Conservation (phyloP, 1,284 basidiomycete species). For the Cutaneotrichosporon sp. region DNA sequence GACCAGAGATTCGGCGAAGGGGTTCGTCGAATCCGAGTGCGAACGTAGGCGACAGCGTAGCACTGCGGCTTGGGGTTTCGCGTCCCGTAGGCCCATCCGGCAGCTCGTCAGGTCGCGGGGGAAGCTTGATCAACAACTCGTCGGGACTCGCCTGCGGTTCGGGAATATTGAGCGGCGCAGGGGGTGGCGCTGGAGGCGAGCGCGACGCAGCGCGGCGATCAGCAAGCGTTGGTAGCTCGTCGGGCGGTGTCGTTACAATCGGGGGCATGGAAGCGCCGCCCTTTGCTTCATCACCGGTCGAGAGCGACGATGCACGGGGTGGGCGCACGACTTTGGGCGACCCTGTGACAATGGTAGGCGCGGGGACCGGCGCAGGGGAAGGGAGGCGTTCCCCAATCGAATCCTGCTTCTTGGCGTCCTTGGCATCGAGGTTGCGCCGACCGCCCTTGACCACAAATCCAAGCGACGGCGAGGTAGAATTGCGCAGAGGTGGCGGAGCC, state of each 20-base stretch:
- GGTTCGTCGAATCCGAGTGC: slow-evolving; percentile 35
- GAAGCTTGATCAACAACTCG: slow-evolving; percentile 27
- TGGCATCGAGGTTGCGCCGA: not conserved
- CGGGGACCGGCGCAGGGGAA: not conserved
- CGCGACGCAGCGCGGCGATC: not conserved
- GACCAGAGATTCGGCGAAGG: slow-evolving; percentile 37
- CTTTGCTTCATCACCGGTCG: not conserved
- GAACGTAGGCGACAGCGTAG: slow-evolving; percentile 15
- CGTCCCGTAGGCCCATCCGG: slow-evolving; percentile 25
- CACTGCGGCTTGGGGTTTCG: slow-evolving; percentile 13
- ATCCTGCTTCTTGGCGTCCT: not conserved
- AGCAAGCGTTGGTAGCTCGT: not conserved
- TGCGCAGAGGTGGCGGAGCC: not conserved
- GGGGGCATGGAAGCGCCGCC: not conserved
- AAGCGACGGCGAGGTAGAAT: not conserved
- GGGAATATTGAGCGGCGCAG: slow-evolving; percentile 8
- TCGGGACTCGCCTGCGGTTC: slow-evolving; percentile 11
- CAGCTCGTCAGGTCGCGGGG: slow-evolving; percentile 43
- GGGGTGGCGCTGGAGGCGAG: not conserved
- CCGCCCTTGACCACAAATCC: slow-evolving; percentile 6
- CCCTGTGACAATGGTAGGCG: not conserved
- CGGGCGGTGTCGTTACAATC: not conserved
- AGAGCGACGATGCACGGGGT: not conserved
- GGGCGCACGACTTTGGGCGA: slow-evolving; percentile 5
- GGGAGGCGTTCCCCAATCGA: not conserved